phyloP scores from a whole-genome alignment of 768 basidiomycete species.

The Lentinus brumalis region DNA sequence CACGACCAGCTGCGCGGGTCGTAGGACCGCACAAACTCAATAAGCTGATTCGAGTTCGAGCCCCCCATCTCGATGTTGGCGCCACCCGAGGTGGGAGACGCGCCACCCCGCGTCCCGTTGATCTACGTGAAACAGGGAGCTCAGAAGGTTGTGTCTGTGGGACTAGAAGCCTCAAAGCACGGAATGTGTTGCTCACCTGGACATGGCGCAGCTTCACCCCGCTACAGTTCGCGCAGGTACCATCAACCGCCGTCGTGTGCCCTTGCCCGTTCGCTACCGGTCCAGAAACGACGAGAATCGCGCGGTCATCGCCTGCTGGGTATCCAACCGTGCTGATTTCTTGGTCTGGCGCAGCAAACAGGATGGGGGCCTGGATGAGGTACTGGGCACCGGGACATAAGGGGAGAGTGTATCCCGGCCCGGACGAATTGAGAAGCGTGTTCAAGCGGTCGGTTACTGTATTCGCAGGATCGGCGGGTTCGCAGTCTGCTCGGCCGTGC shows the following conservation, averaged over 20 bases:
- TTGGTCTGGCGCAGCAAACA: conserved; percentile 67
- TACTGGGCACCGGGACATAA: conserved; percentile 70
- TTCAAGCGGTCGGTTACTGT: conserved; percentile 69
- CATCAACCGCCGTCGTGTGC: conserved; percentile 74
- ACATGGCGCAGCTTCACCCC: conserved; percentile 70
- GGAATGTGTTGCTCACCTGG: conserved; percentile 48
- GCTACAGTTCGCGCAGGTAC: conserved; percentile 58
- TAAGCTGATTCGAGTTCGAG: conserved; percentile 64
- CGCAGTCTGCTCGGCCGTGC: conserved; percentile 29
- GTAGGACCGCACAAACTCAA: conserved; percentile 76
- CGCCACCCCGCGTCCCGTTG: conserved; percentile 66
- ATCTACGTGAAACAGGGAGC: conserved; percentile 45
- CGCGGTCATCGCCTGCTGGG: conserved; percentile 66
- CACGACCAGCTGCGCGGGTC: conserved; percentile 85
- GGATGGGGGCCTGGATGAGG: conserved; percentile 62
- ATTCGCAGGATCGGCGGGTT: conserved; percentile 56
- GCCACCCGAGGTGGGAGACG: conserved; percentile 56
- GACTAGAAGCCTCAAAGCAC: not conserved
- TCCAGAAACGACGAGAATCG: conserved; percentile 70
- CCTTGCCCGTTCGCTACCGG: conserved; percentile 61
- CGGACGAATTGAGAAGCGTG: conserved; percentile 61
- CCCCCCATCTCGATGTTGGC: conserved; percentile 90
- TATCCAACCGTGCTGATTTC: conserved; percentile 84
- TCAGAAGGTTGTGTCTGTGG: not conserved
- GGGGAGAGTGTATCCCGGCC: conserved; percentile 62